Percentiles rank a stretch among this genome's conserved stretches.
phyloP scores from a whole-genome alignment of 2,329 filamentous ascomycete genomes.

The Colletotrichum eleusines region DNA sequence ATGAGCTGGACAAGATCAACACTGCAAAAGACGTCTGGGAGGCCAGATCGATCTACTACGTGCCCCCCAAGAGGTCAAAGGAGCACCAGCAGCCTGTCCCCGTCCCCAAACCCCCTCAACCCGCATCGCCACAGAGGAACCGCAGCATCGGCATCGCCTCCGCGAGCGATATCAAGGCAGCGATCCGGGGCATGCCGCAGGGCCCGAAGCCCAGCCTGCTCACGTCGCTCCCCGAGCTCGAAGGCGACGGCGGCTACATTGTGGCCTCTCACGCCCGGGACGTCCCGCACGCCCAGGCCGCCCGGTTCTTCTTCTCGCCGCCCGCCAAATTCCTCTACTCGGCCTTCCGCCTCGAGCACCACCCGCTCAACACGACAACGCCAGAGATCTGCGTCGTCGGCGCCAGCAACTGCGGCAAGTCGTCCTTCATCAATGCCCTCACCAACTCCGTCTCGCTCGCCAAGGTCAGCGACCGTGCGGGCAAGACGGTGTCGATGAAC shows the following conservation, averaged over 20 bases:
- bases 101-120: background rate
- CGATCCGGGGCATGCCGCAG: background rate
- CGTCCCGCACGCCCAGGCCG: conserved; percentile 14
- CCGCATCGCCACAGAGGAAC: background rate
- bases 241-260: conserved; percentile 26
- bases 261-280: background rate
- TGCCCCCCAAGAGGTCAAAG: conserved; percentile 18
- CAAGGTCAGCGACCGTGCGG: conserved; percentile 62
- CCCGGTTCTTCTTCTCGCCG: conserved; percentile 31
- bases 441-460: conserved; percentile 64
- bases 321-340: conserved; percentile 60
- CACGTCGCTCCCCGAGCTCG: background rate
- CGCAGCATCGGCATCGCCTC: background rate
- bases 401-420: conserved; percentile 91
- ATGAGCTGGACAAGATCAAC: conserved; percentile 28
- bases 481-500: conserved; percentile 67
- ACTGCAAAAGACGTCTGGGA: conserved; percentile 19
- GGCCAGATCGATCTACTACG: conserved; percentile 29
- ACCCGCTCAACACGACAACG: conserved; percentile 63
- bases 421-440: conserved; percentile 87
- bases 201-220: background rate
- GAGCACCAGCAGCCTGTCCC: conserved; percentile 4
- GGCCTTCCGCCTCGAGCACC: conserved; percentile 60
- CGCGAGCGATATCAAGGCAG: conserved; percentile 6
- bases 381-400: conserved; percentile 82